A percentile compares a stretch with the other conserved stretches of the same genome.
Evolutionary conservation across 345 rosid genomes (phyloP).

Genomic region (Camelina laxa): DNA sequence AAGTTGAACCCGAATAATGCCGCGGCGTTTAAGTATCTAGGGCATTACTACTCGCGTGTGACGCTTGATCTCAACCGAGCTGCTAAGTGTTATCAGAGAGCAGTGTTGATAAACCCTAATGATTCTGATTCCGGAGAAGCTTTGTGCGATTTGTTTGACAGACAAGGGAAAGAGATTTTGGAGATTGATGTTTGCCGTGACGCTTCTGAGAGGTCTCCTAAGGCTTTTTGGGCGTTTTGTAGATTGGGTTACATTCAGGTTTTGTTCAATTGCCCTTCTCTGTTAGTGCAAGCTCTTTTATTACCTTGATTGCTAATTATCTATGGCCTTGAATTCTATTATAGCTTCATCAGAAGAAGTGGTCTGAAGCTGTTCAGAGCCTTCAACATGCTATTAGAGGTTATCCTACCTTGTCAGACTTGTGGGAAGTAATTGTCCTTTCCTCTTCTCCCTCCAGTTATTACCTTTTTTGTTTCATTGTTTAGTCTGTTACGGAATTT

Average conservation of each 20-base stretch:
- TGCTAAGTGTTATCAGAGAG: conserved; percentile 89
- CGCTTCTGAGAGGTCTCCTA: conserved; percentile 79
- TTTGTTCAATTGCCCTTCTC: not conserved
- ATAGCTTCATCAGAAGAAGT: conserved; percentile 67
- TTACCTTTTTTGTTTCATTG: not conserved
- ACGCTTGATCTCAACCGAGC: conserved; percentile 68
- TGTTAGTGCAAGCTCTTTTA: not conserved
- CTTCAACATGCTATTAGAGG: conserved; percentile 97
- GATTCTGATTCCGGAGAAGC: conserved; percentile 85
- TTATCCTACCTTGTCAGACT: conserved; percentile 72
- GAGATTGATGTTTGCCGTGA: conserved; percentile 74
- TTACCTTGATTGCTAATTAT: not conserved
- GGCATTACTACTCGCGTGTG: conserved; percentile 65
- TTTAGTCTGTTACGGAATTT: conserved; percentile 15
- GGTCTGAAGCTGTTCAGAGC: conserved; percentile 90
- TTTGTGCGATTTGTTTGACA: conserved; percentile 77
- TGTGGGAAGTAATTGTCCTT: conserved; percentile 80
- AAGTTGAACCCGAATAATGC: conserved; percentile 73
- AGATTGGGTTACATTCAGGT: conserved; percentile 86
- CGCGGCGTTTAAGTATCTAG: conserved; percentile 73
- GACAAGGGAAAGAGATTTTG: conserved; percentile 70
- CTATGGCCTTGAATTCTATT: not conserved
- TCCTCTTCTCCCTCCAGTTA: not conserved
- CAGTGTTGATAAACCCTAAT: conserved; percentile 63
- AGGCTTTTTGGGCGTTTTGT: conserved; percentile 95